A percentile compares a stretch with the other conserved stretches of the same genome.
phyloP scores from a whole-genome alignment of 2,329 filamentous ascomycete genomes.

The Talaromyces sp. region DNA sequence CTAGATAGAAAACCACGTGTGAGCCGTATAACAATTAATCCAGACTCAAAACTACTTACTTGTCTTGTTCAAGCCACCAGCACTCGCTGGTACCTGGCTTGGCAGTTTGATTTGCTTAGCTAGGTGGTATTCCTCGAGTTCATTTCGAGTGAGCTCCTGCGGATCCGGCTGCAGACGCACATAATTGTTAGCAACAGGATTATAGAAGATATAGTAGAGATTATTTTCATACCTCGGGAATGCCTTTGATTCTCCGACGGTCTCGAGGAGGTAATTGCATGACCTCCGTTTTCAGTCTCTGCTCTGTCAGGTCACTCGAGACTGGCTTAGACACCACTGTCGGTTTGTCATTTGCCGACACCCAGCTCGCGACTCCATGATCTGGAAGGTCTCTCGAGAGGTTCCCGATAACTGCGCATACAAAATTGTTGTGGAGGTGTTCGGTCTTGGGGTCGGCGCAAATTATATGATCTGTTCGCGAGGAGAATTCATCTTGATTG shows the following conservation, averaged over 20 bases:
- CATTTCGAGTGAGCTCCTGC: slow-evolving; percentile 25
- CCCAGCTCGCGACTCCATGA: slow-evolving; percentile 60
- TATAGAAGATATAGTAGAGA: background rate
- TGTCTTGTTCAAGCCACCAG: slow-evolving; percentile 73
- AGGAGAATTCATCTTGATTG: slow-evolving; percentile 58
- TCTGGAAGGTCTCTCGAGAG: slow-evolving; percentile 57
- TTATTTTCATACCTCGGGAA: slow-evolving; percentile 42
- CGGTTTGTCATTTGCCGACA: slow-evolving; percentile 55
- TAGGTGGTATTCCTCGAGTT: slow-evolving; percentile 40
- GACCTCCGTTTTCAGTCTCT: slow-evolving; percentile 59
- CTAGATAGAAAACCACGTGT: slow-evolving; percentile 21
- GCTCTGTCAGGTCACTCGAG: slow-evolving; percentile 58
- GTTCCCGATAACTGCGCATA: slow-evolving; percentile 57
- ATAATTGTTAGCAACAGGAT: background rate
- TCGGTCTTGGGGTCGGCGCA: slow-evolving; percentile 48
- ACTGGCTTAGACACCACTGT: slow-evolving; percentile 46
- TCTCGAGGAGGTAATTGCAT: slow-evolving; percentile 60
- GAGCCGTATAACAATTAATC: slow-evolving; percentile 9
- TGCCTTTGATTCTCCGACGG: slow-evolving; percentile 54
- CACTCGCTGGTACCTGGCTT: slow-evolving; percentile 63
- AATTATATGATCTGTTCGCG: slow-evolving; percentile 53
- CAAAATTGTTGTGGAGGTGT: slow-evolving; percentile 59
- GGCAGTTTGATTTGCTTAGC: slow-evolving; percentile 49
- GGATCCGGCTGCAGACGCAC: slow-evolving; percentile 30
- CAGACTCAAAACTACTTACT: slow-evolving; percentile 47